phyloP scores from a whole-genome alignment of 2,329 filamentous ascomycete species.

The Raffaelea ambrosiae region DNA sequence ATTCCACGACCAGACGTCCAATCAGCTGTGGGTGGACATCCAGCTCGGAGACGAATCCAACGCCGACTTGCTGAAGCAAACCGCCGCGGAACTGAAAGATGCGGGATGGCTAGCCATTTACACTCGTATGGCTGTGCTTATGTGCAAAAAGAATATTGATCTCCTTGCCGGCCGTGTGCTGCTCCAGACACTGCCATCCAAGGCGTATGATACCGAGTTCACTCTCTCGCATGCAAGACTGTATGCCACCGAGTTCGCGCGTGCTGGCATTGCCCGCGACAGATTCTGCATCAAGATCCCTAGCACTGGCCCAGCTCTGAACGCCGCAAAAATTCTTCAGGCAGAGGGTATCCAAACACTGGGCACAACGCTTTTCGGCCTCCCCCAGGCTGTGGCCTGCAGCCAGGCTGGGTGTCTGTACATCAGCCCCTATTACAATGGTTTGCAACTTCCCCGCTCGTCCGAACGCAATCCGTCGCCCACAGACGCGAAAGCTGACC shows the following conservation, averaged over 20 bases:
- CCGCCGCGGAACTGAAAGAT: slow-evolving; percentile 32
- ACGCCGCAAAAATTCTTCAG: slow-evolving; percentile 32
- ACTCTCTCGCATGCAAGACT: slow-evolving; percentile 36
- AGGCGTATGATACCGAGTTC: slow-evolving; percentile 34
- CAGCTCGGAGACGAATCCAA: slow-evolving; percentile 36
- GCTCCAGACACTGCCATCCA: slow-evolving; percentile 36
- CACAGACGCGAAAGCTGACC: background rate
- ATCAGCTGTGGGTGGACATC: slow-evolving; percentile 39
- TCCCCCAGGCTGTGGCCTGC: slow-evolving; percentile 39
- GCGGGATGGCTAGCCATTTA: slow-evolving; percentile 39
- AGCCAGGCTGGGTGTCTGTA: slow-evolving; percentile 38
- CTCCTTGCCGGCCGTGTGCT: slow-evolving; percentile 38
- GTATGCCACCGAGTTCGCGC: slow-evolving; percentile 37
- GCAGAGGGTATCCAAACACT: slow-evolving; percentile 37
- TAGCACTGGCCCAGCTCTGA: slow-evolving; percentile 36
- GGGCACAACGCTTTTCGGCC: slow-evolving; percentile 34
- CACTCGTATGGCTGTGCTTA: slow-evolving; percentile 35
- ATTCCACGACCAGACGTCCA: slow-evolving; percentile 40
- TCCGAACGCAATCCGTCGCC: too few species aligned
- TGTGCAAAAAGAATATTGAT: slow-evolving; percentile 37
- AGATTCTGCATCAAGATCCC: slow-evolving; percentile 44
- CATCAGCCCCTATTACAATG: slow-evolving; percentile 42
- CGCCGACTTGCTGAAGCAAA: slow-evolving; percentile 29
- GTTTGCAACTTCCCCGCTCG: too few species aligned
- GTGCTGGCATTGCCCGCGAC: slow-evolving; percentile 33